Evolutionary conservation across 305 asterid species (phyloP).

Genomic region (Fraxinus dipetala): DNA sequence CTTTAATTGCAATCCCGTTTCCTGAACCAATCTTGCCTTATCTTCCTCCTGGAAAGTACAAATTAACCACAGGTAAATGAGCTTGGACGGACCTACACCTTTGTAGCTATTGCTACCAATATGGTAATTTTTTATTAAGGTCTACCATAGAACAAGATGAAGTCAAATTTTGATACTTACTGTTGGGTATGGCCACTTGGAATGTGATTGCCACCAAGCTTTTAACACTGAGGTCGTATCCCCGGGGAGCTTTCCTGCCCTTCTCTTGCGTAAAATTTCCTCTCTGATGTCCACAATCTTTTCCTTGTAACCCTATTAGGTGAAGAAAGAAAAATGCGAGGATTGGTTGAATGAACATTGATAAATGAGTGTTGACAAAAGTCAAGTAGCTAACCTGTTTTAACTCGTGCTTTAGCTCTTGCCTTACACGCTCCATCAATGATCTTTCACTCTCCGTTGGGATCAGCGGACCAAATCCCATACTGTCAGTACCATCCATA

Average conservation of each 20-base stretch:
- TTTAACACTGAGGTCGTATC: conserved; percentile 53
- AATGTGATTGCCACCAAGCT: conserved; percentile 53
- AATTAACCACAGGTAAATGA: background rate
- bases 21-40: conserved; percentile 53
- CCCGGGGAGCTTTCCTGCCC: conserved; percentile 64
- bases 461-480: conserved; percentile 56
- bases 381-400: conserved; percentile 35
- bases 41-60: conserved; percentile 43
- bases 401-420: conserved; percentile 58
- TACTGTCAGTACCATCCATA: conserved; percentile 42
- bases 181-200: conserved; percentile 63
- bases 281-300: conserved; percentile 58
- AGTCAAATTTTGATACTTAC: conserved; percentile 24
- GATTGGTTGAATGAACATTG: background rate
- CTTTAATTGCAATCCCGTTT: conserved; percentile 57
- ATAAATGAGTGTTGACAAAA: background rate
- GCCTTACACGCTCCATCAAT: conserved; percentile 66
- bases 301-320: conserved; percentile 54
- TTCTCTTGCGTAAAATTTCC: conserved; percentile 57
- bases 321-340: background rate
- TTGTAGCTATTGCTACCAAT: background rate
- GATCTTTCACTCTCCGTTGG: conserved; percentile 62
- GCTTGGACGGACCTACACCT: background rate
- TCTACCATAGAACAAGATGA: background rate
- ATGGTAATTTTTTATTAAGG: background rate